A percentile compares a stretch with the other conserved stretches of the same genome.
Conservation (phyloP, 306 rosid genomes). For the Arachis hypogaea region DNA sequence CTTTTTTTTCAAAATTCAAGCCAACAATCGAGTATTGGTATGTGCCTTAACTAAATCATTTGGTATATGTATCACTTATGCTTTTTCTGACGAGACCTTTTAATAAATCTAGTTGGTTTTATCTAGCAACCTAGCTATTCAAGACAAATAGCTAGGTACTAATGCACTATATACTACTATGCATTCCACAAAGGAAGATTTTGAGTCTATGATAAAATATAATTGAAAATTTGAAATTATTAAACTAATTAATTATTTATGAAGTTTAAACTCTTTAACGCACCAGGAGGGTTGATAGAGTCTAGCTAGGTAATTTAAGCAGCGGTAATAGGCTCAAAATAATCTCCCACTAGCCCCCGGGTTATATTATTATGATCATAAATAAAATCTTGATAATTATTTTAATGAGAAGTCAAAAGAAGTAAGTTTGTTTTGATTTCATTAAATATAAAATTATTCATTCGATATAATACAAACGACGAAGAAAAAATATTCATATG, state of each 20-base stretch:
- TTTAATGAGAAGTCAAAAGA: not conserved
- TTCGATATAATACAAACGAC: not conserved
- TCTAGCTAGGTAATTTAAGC: no score
- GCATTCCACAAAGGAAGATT: not conserved
- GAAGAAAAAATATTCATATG: constrained; percentile 24
- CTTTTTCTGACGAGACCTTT: not conserved
- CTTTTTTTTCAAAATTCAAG: not conserved
- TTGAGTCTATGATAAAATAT: not conserved
- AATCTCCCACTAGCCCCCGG: not conserved
- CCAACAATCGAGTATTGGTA: not conserved
- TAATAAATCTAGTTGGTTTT: not conserved
- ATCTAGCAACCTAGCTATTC: not conserved
- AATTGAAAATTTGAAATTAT: not conserved
- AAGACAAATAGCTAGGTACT: not conserved
- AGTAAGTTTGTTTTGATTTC: not conserved
- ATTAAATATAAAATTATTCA: no score
- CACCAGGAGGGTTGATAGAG: not conserved
- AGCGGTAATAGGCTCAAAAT: not conserved
- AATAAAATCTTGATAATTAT: no score
- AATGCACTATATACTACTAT: not conserved
- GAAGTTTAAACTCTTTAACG: not conserved
- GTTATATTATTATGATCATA: no score
- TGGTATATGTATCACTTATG: not conserved
- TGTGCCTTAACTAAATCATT: not conserved
- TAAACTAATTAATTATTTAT: not conserved